A percentile compares a stretch with the other conserved stretches of the same genome.
These are phyloP conservation scores for Colletotrichum scovillei DNA, from an alignment of 2,329 filamentous ascomycete genomes.

Conservation along the genomic window DNA sequence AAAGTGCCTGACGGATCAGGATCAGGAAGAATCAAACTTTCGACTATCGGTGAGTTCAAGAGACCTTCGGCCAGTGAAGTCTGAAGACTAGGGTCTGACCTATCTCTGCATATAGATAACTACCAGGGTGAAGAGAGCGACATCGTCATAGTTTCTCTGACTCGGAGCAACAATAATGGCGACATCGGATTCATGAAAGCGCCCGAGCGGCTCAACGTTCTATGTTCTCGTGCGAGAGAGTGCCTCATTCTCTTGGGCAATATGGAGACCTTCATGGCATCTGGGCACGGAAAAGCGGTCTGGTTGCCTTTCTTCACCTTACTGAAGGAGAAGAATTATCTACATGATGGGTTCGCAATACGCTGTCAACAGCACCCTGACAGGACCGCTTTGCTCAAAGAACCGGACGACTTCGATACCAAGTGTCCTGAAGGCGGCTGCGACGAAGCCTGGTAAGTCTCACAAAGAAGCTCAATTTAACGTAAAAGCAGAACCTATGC, in stretches of 20 bases:
- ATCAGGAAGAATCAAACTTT: slow-evolving; percentile 68
- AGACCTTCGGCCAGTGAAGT: not conserved
- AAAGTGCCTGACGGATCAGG: slow-evolving; percentile 48
- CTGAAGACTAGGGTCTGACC: not conserved
- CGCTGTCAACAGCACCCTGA: slow-evolving; percentile 70
- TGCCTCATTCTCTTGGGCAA: slow-evolving; percentile 78
- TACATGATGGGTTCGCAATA: slow-evolving; percentile 72
- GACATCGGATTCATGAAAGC: slow-evolving; percentile 79
- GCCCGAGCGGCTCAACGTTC: slow-evolving; percentile 75
- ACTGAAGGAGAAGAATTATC: slow-evolving; percentile 60
- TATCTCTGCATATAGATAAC: slow-evolving; percentile 64
- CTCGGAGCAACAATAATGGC: slow-evolving; percentile 70
- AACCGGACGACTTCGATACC: slow-evolving; percentile 67
- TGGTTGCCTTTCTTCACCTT: slow-evolving; percentile 70
- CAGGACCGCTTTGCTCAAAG: slow-evolving; percentile 56
- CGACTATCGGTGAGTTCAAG: slow-evolving; percentile 71
- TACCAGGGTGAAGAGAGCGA: slow-evolving; percentile 84
- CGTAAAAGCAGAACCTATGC: not conserved
- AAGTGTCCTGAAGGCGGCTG: slow-evolving; percentile 79
- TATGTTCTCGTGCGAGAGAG: slow-evolving; percentile 75
- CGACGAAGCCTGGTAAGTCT: slow-evolving; percentile 67
- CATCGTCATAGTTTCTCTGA: slow-evolving; percentile 76
- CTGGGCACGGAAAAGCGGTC: slow-evolving; percentile 64
- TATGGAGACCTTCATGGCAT: slow-evolving; percentile 71
- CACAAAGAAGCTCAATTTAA: not conserved